Percentiles rank a stretch among this genome's conserved stretches.
These are phyloP conservation scores for Phialemoniopsis sp. DNA, from an alignment of 2,329 filamentous ascomycete genomes.

Conservation along the genomic window DNA sequence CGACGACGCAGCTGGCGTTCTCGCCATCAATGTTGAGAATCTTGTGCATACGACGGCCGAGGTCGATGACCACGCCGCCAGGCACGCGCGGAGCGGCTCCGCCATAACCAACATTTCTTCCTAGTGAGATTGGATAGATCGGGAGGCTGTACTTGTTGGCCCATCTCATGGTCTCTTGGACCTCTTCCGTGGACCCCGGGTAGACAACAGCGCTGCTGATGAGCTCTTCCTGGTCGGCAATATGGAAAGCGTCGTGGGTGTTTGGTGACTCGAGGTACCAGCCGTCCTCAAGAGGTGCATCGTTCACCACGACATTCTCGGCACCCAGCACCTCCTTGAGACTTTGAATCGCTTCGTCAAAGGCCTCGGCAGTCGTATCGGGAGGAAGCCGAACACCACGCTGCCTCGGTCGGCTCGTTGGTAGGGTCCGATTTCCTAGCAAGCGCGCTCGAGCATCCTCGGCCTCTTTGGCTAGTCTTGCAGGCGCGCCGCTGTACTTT, in stretches of 20 bases:
- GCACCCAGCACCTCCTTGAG: constrained; percentile 18
- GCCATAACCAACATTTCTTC: constrained; percentile 47
- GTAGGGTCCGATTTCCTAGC: constrained; percentile 15
- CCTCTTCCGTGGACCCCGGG: constrained; percentile 37
- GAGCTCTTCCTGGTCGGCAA: constrained; percentile 36
- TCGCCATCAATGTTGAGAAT: constrained; percentile 46
- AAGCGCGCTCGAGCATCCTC: constrained; percentile 12
- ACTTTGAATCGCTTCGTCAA: constrained; percentile 22
- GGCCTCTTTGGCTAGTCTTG: constrained; percentile 16
- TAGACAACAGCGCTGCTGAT: constrained; percentile 37
- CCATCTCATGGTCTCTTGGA: constrained; percentile 38
- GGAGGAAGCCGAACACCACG: constrained; percentile 17
- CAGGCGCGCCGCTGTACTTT: constrained; percentile 18
- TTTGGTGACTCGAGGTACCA: constrained; percentile 27
- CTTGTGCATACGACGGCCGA: constrained; percentile 49
- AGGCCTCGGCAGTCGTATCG: constrained; percentile 14
- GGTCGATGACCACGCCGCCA: constrained; percentile 44
- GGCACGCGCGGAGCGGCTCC: constrained; percentile 49
- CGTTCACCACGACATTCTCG: constrained; percentile 24
- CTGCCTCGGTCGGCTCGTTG: constrained; percentile 11
- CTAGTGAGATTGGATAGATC: constrained; percentile 38
- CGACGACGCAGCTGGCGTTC: constrained; percentile 44
- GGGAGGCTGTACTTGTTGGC: constrained; percentile 38
- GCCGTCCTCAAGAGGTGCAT: constrained; percentile 22
- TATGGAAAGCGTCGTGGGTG: constrained; percentile 36